A percentile compares a stretch with the other conserved stretches of the same genome.
Conservation (phyloP, 345 rosid species). For the Brassica nigra region DNA sequence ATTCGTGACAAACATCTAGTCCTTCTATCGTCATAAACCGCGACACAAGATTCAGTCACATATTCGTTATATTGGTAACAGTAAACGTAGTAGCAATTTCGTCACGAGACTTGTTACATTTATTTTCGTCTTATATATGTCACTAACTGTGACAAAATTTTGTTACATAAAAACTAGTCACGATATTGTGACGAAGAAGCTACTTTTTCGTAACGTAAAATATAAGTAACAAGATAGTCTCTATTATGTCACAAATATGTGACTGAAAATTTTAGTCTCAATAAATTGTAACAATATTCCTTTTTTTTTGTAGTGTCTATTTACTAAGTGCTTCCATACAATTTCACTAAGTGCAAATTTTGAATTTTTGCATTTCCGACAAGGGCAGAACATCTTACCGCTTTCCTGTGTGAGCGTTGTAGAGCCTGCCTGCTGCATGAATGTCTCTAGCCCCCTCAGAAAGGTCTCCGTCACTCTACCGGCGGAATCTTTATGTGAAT, state of each 20-base stretch:
- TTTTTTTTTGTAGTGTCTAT: too few species aligned
- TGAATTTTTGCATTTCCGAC: too few species aligned
- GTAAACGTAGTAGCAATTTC: neutral
- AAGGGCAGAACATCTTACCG: too few species aligned
- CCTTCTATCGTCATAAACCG: neutral
- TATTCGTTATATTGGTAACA: neutral
- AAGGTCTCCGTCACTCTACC: too few species aligned
- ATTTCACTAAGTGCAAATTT: too few species aligned
- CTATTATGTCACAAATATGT: neutral
- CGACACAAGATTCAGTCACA: neutral
- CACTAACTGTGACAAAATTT: neutral
- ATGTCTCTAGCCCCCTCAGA: too few species aligned
- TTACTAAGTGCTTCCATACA: too few species aligned
- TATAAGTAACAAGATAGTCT: neutral
- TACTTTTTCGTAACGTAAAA: neutral
- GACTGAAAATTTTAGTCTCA: too few species aligned
- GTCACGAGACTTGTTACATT: neutral
- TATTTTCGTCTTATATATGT: neutral
- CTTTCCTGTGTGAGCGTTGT: too few species aligned
- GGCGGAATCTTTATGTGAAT: too few species aligned
- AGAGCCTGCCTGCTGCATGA: too few species aligned
- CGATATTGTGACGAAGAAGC: neutral
- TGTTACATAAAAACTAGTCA: neutral
- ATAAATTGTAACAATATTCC: too few species aligned
- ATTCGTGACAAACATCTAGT: neutral